These are phyloP conservation scores for Ustilago sp. DNA, from an alignment of 1,284 basidiomycete species.

Conservation along the genomic window DNA sequence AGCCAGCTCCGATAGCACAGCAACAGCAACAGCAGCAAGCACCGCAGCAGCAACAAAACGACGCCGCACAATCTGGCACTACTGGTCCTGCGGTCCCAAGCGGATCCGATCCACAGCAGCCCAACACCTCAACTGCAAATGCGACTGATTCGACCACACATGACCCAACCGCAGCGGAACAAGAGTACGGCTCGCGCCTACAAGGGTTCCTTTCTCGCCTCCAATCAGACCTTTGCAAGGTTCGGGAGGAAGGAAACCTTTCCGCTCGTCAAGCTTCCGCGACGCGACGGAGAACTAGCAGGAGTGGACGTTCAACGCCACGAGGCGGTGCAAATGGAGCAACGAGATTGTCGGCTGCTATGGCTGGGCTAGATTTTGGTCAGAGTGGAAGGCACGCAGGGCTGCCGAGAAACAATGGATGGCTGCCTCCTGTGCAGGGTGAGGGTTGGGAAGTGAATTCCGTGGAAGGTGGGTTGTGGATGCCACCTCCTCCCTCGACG, in stretches of 20 bases:
- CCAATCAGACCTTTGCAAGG: constrained; percentile 49
- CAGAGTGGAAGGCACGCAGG: not conserved
- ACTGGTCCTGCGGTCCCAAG: not conserved
- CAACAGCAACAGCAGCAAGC: constrained; percentile 8
- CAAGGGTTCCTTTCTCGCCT: constrained; percentile 46
- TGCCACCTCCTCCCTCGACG: constrained; percentile 52
- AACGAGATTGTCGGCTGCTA: not conserved
- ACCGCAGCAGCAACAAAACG: constrained; percentile 5
- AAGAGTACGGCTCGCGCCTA: constrained; percentile 26
- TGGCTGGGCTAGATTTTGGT: constrained; percentile 3
- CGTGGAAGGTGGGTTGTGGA: constrained; percentile 29
- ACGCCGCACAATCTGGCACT: not conserved
- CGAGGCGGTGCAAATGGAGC: constrained; percentile 6
- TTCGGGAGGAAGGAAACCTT: constrained; percentile 44
- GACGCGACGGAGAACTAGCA: constrained; percentile 9
- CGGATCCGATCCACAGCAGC: constrained; percentile 2
- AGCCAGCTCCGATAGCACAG: constrained; percentile 2
- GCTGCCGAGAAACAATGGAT: not conserved
- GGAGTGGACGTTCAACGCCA: constrained; percentile 27
- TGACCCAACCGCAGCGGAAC: constrained; percentile 23
- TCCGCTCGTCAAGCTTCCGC: constrained; percentile 23
- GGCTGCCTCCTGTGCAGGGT: not conserved
- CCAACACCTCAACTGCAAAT: not conserved
- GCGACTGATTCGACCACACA: not conserved
- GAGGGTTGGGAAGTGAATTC: not conserved